Evolutionary conservation across 2,329 filamentous ascomycete species (phyloP).

Genomic region (Colletotrichum caudatum): DNA sequence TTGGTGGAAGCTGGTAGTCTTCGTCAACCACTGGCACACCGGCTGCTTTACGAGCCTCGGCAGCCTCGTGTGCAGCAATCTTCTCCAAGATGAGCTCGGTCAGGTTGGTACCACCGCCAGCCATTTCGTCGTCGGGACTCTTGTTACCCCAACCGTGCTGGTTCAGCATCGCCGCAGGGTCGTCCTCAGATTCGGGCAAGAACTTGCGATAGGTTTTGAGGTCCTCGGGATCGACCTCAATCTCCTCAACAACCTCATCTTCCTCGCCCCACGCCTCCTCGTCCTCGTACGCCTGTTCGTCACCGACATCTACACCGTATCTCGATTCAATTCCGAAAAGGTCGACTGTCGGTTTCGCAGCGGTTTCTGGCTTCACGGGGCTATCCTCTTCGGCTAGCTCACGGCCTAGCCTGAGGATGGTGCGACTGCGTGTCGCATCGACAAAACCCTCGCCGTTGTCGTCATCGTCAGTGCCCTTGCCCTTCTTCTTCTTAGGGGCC

Average conservation of each 20-base stretch:
- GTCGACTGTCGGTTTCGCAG: conserved; percentile 58
- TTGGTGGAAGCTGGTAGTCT: conserved; percentile 86
- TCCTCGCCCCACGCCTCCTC: conserved; percentile 83
- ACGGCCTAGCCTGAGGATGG: conserved; percentile 90
- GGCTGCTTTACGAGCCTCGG: conserved; percentile 59
- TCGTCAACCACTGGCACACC: conserved; percentile 79
- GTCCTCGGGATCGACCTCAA: conserved; percentile 90
- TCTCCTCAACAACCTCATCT: conserved; percentile 76
- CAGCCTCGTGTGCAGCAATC: conserved; percentile 90
- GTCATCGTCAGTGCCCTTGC: conserved; percentile 71
- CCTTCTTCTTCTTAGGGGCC: conserved; percentile 77
- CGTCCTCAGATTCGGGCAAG: conserved; percentile 77
- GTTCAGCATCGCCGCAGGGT: conserved; percentile 73
- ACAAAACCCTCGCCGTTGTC: conserved; percentile 78
- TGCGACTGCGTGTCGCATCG: conserved; percentile 87
- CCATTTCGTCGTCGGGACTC: conserved; percentile 56
- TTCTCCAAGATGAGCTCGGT: conserved; percentile 94
- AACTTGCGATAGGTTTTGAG: conserved; percentile 93
- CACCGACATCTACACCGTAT: conserved; percentile 68
- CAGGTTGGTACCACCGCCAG: conserved; percentile 76
- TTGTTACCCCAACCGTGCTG: conserved; percentile 67
- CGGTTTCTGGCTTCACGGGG: conserved; percentile 54
- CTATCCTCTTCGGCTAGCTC: conserved; percentile 86
- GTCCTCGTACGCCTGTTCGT: conserved; percentile 63
- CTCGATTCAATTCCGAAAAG: conserved; percentile 86